These are phyloP conservation scores for Phlebopus sp. DNA, from an alignment of 1,284 basidiomycete species.

Conservation along the genomic window DNA sequence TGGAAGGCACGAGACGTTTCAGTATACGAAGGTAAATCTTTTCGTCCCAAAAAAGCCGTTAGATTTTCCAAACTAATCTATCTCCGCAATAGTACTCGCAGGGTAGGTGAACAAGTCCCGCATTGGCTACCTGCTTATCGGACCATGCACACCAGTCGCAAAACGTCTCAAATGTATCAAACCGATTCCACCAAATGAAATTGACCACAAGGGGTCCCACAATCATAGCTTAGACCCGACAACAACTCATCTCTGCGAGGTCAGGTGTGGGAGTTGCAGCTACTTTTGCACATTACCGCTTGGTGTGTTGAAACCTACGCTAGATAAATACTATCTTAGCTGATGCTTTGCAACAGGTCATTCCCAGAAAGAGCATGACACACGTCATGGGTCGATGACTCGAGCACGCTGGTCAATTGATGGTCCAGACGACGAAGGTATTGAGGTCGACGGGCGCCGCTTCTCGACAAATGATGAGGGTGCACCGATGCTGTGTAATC, in stretches of 20 bases:
- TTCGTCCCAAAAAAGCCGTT: neutral
- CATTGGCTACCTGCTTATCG: neutral
- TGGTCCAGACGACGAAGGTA: conserved; percentile 35
- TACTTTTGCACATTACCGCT: conserved; percentile 53
- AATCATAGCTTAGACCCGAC: conserved; percentile 38
- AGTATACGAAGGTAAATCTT: conserved; percentile 39
- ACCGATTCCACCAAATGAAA: conserved; percentile 38
- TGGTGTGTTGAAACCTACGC: conserved; percentile 30
- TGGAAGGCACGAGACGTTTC: conserved; percentile 38
- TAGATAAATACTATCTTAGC: neutral
- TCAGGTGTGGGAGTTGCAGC: conserved; percentile 48
- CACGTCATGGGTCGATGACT: conserved; percentile 57
- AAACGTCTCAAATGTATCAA: conserved; percentile 46
- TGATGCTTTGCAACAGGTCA: conserved; percentile 39
- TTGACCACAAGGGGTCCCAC: conserved; percentile 42
- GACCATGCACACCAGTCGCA: conserved; percentile 28
- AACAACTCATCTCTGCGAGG: conserved; percentile 46
- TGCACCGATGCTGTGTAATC: conserved; percentile 58
- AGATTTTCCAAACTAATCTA: neutral
- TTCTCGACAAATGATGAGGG: conserved; percentile 51
- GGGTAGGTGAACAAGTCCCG: conserved; percentile 1
- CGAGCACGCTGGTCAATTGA: conserved; percentile 50
- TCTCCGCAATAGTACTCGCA: conserved; percentile 8
- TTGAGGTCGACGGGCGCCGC: conserved; percentile 50
- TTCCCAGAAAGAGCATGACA: conserved; percentile 52